Conservation (phyloP, 2,329 filamentous ascomycete genomes). For the Mollisiaceae sp. region DNA sequence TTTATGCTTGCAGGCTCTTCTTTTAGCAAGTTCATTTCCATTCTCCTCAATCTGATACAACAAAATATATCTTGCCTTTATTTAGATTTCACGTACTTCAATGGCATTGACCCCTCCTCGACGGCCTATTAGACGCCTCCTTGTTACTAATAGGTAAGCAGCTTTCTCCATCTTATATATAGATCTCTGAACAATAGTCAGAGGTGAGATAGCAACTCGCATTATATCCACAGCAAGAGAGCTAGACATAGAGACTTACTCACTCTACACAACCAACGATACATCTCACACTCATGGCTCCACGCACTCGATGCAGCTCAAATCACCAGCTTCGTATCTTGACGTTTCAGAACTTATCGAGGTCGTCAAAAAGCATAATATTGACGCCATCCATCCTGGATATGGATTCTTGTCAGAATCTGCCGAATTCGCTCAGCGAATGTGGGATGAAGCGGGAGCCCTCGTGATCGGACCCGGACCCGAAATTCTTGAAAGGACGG, state of each 20-base stretch:
- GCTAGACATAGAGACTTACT: conserved; percentile 59
- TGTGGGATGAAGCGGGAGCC: conserved; percentile 67
- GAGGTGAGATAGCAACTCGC: conserved; percentile 68
- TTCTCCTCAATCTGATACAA: background rate
- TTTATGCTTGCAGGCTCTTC: no score
- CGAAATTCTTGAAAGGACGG: conserved; percentile 34
- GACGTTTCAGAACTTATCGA: conserved; percentile 53
- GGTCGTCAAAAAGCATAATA: conserved; percentile 53
- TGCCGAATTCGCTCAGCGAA: conserved; percentile 69
- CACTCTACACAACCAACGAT: conserved; percentile 61
- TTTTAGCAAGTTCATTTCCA: background rate
- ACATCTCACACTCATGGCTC: conserved; percentile 58
- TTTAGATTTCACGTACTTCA: conserved; percentile 3
- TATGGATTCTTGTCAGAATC: conserved; percentile 77
- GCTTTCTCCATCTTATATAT: background rate
- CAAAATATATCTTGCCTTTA: background rate
- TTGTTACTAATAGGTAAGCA: conserved; percentile 57
- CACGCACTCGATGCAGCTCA: conserved; percentile 54
- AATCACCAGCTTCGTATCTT: conserved; percentile 58
- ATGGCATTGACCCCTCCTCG: conserved; percentile 12
- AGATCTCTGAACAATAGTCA: conserved; percentile 35
- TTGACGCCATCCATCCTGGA: conserved; percentile 73
- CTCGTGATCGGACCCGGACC: conserved; percentile 72
- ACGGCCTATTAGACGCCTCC: conserved; percentile 52
- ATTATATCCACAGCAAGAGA: conserved; percentile 65